Base-by-base conservation (phyloP, 495 filamentous ascomycete genomes). In the Darksidea phi region DNA sequence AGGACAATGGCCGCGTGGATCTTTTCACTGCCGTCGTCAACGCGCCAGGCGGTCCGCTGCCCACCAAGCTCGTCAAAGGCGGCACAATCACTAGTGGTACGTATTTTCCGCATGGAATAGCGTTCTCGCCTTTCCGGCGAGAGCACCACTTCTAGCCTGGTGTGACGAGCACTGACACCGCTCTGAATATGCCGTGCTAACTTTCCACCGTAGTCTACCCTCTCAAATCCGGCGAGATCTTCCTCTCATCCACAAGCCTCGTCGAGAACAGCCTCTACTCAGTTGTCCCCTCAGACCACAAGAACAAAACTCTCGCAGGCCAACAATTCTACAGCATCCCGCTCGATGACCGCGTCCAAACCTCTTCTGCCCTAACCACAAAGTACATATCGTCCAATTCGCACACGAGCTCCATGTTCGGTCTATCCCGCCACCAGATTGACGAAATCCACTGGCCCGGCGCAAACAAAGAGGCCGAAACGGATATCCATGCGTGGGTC, bases 331-430 rank as follows among this genome's bases (percentile, higher is more conserved):
- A 69, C 11, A 61, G 52, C 6, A 67, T 47, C 32, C 61, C 75
- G 12, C 55, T 74, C 15, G 69, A 73, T 47, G 75, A 71, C 57
- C 62, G 58, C 32, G 28, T 28, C 42, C 21, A 41, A 15, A 20
- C 13, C 41, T 53, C 48, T 11, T 25, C 37, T 37, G 49, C 46
- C 4, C 20, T 15, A n/a, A 67, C 38, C 20, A 59, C 58, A 18
- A 53, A 61, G 32, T 36, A 53, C 68, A 55, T 74, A 12, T 74
- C 70, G 1, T 93, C 89, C 0, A 82, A 78, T 63, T 82, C 85
- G 10, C 84, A 83, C 45, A 78, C 81, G n/a, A 89, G 91, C 23
- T 76, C 79, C 45, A 75, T 83, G 42, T 88, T 95, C 49, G 88
- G 88, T 59, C 59, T 78, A 61, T 55, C 43, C 58, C 74, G 26